A percentile compares a stretch with the other conserved stretches of the same genome.
phyloP scores from a whole-genome alignment of 805 yeast species.

The Spathaspora arborariae region DNA sequence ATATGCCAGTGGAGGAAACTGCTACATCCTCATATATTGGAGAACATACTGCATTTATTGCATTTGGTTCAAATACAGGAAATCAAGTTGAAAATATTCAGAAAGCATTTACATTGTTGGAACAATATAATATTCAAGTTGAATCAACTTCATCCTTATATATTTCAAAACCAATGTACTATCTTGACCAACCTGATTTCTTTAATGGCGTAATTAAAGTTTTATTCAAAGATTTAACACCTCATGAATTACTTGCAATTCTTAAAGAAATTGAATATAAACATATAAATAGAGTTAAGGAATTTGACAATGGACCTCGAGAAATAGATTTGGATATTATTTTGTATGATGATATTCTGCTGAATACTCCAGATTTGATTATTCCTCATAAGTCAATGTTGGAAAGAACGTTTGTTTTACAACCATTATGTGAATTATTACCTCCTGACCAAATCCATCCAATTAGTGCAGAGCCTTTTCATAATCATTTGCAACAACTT shows the following conservation, averaged over 20 bases:
- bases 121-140: conserved; percentile 41
- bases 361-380: conserved; percentile 56
- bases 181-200: conserved; percentile 72
- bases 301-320: conserved; percentile 88
- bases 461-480: conserved; percentile 77
- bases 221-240: conserved; percentile 52
- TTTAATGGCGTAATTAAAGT: conserved; percentile 78
- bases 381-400: conserved; percentile 88
- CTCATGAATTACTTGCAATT: conserved; percentile 56
- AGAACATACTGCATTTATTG: conserved; percentile 61
- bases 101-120: conserved; percentile 48
- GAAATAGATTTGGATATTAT: conserved; percentile 86
- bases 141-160: conserved; percentile 71
- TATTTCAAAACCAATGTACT: conserved; percentile 91
- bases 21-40: conserved; percentile 5
- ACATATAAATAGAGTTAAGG: conserved; percentile 65
- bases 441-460: conserved; percentile 73
- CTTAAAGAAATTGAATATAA: conserved; percentile 79
- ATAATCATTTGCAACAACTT: conserved; percentile 59
- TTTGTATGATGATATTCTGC: conserved; percentile 56
- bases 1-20: conserved; percentile 27
- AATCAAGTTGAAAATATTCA: conserved; percentile 60
- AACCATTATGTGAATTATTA: conserved; percentile 81
- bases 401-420: conserved; percentile 85
- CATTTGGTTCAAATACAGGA: conserved; percentile 89